Percentiles rank a stretch among this genome's conserved stretches.
These are phyloP conservation scores for Helianthus tuberosus DNA, from an alignment of 129 eudicot genomes.

Conservation along the genomic window DNA sequence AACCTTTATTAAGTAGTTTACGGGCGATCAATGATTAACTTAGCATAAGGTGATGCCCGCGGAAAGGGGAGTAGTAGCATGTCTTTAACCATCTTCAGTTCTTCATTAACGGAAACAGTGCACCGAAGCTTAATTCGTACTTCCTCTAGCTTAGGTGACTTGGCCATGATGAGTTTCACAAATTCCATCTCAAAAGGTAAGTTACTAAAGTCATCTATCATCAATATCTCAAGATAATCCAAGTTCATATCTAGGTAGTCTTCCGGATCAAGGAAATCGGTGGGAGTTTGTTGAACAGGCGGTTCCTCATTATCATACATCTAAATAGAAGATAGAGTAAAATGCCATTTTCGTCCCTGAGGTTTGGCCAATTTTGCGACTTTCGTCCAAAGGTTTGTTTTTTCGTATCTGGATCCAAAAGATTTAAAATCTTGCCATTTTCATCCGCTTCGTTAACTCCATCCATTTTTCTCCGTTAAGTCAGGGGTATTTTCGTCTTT, in stretches of 20 bases:
- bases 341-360: too few species aligned
- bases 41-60: slow-evolving; percentile 7
- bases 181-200: background rate
- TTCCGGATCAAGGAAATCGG: background rate
- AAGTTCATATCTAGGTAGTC: background rate
- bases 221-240: background rate
- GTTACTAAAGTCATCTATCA: background rate
- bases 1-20: background rate
- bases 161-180: slow-evolving; percentile 24
- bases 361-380: too few species aligned
- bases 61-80: background rate
- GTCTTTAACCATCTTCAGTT: background rate
- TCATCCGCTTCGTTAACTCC: too few species aligned
- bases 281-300: too few species aligned
- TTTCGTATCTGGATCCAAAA: too few species aligned
- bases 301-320: too few species aligned
- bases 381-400: too few species aligned
- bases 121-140: background rate
- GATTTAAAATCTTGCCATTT: too few species aligned
- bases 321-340: too few species aligned
- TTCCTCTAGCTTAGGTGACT: slow-evolving; percentile 17
- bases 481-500: too few species aligned
- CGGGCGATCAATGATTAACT: background rate
- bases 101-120: background rate
- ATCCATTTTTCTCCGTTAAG: too few species aligned